Conservation (phyloP, 345 rosid genomes). For the Salix arbutifolia region DNA sequence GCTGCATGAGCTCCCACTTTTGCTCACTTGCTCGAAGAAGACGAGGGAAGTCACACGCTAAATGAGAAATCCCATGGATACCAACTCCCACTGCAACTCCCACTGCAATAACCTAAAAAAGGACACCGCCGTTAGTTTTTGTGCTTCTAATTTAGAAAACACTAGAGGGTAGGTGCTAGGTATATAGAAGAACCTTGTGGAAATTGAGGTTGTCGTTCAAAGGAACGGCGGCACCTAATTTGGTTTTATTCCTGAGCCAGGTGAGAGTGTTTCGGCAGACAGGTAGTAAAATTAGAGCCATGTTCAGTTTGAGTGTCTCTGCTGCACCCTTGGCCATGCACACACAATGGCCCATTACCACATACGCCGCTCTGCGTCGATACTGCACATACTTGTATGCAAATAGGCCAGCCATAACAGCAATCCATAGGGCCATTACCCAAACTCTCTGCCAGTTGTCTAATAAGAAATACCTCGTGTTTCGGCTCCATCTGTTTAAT, state of each 20-base stretch:
- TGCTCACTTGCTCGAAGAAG: conserved; percentile 50
- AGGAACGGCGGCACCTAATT: conserved; percentile 62
- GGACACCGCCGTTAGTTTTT: neutral
- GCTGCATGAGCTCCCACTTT: conserved; percentile 46
- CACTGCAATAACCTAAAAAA: conserved; percentile 55
- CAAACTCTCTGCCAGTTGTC: conserved; percentile 82
- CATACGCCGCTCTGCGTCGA: conserved; percentile 42
- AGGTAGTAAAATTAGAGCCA: conserved; percentile 73
- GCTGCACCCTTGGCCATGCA: conserved; percentile 84
- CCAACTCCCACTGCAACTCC: conserved; percentile 59
- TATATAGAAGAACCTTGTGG: conserved; percentile 51
- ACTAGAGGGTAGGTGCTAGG: neutral
- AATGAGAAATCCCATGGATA: conserved; percentile 53
- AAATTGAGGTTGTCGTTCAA: conserved; percentile 83
- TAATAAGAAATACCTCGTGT: conserved; percentile 44
- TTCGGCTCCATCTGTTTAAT: conserved; percentile 34
- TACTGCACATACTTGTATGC: conserved; percentile 56
- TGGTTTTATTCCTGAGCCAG: conserved; percentile 72
- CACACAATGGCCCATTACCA: conserved; percentile 63
- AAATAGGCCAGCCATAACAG: conserved; percentile 53
- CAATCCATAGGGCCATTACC: conserved; percentile 63
- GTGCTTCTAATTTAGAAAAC: neutral
- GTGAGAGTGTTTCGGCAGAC: conserved; percentile 79
- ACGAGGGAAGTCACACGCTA: conserved; percentile 67
- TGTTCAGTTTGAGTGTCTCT: conserved; percentile 61